Base-by-base conservation (phyloP, 2,329 filamentous ascomycete genomes). In the Fusarium verticillioides region DNA sequence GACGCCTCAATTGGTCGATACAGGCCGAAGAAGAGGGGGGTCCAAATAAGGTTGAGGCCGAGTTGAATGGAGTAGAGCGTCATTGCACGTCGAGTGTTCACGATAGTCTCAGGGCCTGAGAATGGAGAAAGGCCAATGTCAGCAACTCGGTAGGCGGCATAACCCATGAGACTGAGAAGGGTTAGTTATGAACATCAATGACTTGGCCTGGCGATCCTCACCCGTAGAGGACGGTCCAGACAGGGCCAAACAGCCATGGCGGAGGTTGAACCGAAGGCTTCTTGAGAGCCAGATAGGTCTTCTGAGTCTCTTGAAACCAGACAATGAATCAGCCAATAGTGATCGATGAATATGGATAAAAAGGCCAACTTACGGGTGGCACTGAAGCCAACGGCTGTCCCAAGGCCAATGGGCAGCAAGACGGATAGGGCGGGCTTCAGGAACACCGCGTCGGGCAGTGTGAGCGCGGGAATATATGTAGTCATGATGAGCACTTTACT, bases 11-110 rank as follows among this genome's bases (percentile, higher is more conserved):
- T 86, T 2, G 95, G 94, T 21, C 90, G 89, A 73, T 92, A 91
- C 57, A 92, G 79, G n/a, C 89, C 88, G 80, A 97, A 98, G 88
- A 98, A 98, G 16, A 98, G 88, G 18, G 96, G 96, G 89, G 95
- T 98, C 94, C 94, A 98, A 60, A 92, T 82, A 36, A 97, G 85
- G 81, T 98, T 98, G 58, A 98, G 86, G 16, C 88, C 93, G 11
- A 98, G 90, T 83, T 98, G 95, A 67, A 95, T 86, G 5, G 93
- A 93, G 85, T 97, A 98, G 36, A 98, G 87, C 0, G 92, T 94
- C 65, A 94, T 92, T 74, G 91, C 92, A 74, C 90, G 87, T 80
- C 89, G 89, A 59, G 92, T 90, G 60, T 89, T 83, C 40, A 85
- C 82, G 53, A 89, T 86, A n/a, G 88, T 89, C 43, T 83, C 81